phyloP scores from a whole-genome alignment of 371 early-diverging fungal genomes.

The Syncephalis plumigaleata region DNA sequence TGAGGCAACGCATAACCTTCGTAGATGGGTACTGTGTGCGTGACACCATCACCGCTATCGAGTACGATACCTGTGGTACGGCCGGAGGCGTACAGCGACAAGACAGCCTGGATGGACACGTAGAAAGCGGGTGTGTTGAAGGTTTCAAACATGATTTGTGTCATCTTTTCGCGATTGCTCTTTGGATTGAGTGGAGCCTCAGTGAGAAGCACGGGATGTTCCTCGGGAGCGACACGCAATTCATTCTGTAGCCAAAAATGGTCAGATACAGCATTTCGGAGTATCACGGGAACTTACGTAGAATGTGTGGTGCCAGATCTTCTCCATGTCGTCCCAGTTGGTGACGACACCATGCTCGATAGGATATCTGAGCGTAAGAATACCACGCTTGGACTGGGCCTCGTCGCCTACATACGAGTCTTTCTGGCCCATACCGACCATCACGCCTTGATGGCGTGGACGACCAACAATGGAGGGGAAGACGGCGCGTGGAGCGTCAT shows the following conservation, averaged over 20 bases:
- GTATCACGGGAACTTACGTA: slow-evolving; percentile 36
- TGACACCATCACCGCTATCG: slow-evolving; percentile 99
- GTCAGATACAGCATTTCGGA: no score
- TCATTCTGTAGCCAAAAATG: slow-evolving; percentile 39
- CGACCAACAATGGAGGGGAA: slow-evolving; percentile 99
- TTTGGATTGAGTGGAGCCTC: slow-evolving; percentile 99
- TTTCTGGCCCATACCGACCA: slow-evolving; percentile 99
- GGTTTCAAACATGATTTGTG: slow-evolving; percentile 99
- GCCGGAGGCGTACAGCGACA: slow-evolving; percentile 96
- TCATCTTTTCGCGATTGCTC: slow-evolving; percentile 99
- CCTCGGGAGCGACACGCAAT: slow-evolving; percentile 74
- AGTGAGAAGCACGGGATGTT: slow-evolving; percentile 98
- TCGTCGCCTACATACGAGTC: slow-evolving; percentile 99
- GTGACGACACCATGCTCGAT: slow-evolving; percentile 99
- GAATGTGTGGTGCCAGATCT: slow-evolving; percentile 99
- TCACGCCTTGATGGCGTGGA: slow-evolving; percentile 98
- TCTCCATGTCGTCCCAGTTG: slow-evolving; percentile 99
- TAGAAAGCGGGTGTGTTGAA: slow-evolving; percentile 99
- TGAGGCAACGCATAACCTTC: slow-evolving; percentile 99
- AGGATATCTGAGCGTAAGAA: slow-evolving; percentile 97
- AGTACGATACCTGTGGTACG: slow-evolving; percentile 99
- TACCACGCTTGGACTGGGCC: slow-evolving; percentile 99
- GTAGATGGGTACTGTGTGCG: slow-evolving; percentile 99
- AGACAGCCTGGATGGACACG: slow-evolving; percentile 98
- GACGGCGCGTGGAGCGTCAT: slow-evolving; percentile 99